Evolutionary conservation across 176 grass and related monocot genomes (phyloP).

Genomic region (Carex myosuroides): DNA sequence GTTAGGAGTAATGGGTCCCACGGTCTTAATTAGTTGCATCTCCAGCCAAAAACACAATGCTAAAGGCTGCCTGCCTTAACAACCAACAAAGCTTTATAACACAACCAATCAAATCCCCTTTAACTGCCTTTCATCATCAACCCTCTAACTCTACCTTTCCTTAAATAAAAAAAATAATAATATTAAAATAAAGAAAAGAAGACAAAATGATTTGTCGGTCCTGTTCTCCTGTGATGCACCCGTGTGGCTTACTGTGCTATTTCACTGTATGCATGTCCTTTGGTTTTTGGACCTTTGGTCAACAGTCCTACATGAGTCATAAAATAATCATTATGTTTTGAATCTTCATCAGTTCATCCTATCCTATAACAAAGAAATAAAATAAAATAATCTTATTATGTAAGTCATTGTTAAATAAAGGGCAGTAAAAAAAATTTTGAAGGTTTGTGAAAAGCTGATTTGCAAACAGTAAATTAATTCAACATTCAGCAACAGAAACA

Average conservation of each 20-base stretch:
- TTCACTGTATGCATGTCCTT: not conserved
- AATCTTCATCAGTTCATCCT: not conserved
- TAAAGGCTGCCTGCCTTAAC: constrained; percentile 4
- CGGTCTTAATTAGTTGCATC: not conserved
- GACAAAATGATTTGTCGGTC: constrained; percentile 7
- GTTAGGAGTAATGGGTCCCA: not conserved
- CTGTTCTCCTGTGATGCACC: constrained; percentile 18
- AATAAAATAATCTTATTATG: not conserved
- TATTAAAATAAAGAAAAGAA: not conserved
- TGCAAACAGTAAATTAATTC: not conserved
- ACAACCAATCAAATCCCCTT: not conserved
- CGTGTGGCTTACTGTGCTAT: constrained; percentile 7
- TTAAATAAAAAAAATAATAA: not conserved
- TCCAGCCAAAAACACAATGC: constrained; percentile 16
- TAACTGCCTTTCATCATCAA: constrained; percentile 9
- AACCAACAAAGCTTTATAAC: constrained; percentile 16
- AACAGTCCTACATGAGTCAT: not conserved
- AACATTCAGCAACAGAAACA: not conserved
- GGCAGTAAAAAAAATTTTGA: no score
- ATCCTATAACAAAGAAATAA: not conserved
- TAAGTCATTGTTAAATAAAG: no score
- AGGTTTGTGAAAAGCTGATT: not conserved
- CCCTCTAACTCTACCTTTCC: not conserved
- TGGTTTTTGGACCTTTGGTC: not conserved
- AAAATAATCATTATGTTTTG: constrained; percentile 1